Conservation (phyloP, 495 filamentous ascomycete species). For the Aspergillus nidulans region DNA sequence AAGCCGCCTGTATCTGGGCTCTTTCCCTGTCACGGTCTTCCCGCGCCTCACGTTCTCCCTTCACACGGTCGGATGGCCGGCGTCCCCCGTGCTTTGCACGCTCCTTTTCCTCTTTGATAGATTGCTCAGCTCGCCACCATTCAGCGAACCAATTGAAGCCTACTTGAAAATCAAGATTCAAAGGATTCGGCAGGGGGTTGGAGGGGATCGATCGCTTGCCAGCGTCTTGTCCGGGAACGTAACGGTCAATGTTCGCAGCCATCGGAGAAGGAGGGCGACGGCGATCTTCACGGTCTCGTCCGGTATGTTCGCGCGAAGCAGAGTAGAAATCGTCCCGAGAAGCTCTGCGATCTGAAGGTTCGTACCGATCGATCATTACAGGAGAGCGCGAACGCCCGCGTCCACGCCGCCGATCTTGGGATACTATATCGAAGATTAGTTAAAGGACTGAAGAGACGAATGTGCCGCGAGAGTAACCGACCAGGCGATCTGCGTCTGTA, state of each 20-base stretch:
- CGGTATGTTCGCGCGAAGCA: conserved; percentile 59
- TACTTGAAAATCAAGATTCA: conserved; percentile 84
- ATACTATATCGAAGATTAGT: conserved; percentile 22
- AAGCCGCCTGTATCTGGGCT: conserved; percentile 83
- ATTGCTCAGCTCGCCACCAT: conserved; percentile 88
- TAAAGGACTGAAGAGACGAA: too few relatives aligned
- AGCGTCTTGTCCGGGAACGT: conserved; percentile 80
- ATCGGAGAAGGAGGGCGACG: conserved; percentile 59
- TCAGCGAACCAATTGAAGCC: conserved; percentile 96
- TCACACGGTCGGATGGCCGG: conserved; percentile 62
- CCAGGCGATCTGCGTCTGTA: conserved; percentile 52
- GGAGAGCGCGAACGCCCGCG: conserved; percentile 69
- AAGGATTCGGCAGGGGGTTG: conserved; percentile 77
- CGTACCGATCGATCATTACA: conserved; percentile 63
- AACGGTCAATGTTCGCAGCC: conserved; percentile 83
- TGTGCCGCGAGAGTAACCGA: conserved; percentile 32
- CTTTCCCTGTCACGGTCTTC: conserved; percentile 89
- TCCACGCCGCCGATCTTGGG: conserved; percentile 47
- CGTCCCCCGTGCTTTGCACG: conserved; percentile 70
- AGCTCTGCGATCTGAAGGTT: conserved; percentile 55
- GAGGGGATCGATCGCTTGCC: conserved; percentile 52
- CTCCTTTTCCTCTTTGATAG: conserved; percentile 83
- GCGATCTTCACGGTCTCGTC: conserved; percentile 63
- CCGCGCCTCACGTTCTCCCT: conserved; percentile 69
- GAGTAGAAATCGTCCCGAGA: conserved; percentile 48